These are phyloP conservation scores for Gilbertella persicaria DNA, from an alignment of 371 early-diverging fungal genomes.

Conservation along the genomic window DNA sequence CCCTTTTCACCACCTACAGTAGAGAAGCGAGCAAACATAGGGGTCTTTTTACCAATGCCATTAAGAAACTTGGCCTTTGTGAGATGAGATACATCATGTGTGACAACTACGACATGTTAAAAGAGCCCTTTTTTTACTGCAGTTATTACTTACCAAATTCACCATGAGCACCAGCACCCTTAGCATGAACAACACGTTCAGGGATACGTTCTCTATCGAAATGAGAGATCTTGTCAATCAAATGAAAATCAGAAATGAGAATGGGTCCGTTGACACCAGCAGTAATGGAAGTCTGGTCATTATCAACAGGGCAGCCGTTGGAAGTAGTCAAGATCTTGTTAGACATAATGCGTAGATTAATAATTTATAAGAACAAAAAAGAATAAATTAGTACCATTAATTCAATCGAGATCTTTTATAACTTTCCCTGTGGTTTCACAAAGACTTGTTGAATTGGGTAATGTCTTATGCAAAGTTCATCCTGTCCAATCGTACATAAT, in stretches of 20 bases:
- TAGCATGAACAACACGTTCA: slow-evolving; percentile 53
- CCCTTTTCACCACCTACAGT: slow-evolving; percentile 82
- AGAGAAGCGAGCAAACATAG: slow-evolving; percentile 79
- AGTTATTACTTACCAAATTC: slow-evolving; percentile 57
- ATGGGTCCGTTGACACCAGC: slow-evolving; percentile 55
- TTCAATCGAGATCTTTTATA: background rate
- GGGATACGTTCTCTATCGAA: slow-evolving; percentile 86
- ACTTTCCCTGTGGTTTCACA: background rate
- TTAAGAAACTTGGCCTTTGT: slow-evolving; percentile 78
- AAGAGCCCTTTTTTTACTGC: background rate
- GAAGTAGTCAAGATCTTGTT: slow-evolving; percentile 35
- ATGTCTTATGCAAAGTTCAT: background rate
- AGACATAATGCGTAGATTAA: slow-evolving; percentile 5
- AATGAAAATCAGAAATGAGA: slow-evolving; percentile 71
- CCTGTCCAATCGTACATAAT: background rate
- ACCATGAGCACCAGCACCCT: slow-evolving; percentile 62
- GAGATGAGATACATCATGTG: slow-evolving; percentile 69
- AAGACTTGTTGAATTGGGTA: background rate
- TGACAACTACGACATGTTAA: slow-evolving; percentile 57
- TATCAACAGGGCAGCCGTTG: slow-evolving; percentile 66
- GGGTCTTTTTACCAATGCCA: slow-evolving; percentile 75
- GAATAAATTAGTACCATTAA: background rate
- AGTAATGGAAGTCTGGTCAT: slow-evolving; percentile 66
- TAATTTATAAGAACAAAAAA: background rate
- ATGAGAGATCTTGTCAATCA: slow-evolving; percentile 79